A percentile compares a stretch with the other conserved stretches of the same genome.
Conservation (phyloP, 73 alveolate genomes). For the Uronychia binucleata region DNA sequence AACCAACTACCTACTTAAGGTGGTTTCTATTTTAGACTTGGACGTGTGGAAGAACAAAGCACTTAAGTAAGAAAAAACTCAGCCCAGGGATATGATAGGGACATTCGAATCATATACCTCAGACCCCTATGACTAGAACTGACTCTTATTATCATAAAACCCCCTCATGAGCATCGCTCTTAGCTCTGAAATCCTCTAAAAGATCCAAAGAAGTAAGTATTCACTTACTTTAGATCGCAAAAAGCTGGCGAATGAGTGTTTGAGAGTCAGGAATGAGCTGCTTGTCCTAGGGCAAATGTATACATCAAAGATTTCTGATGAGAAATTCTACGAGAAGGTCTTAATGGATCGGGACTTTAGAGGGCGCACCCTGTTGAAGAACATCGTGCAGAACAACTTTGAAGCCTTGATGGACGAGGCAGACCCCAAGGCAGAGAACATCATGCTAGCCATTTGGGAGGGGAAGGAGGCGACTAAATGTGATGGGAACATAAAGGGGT, state of each 20-base stretch:
- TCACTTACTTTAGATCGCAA: background rate
- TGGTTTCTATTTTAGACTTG: constrained; percentile 39
- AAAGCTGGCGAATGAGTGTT: constrained; percentile 45
- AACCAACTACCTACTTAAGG: constrained; percentile 33
- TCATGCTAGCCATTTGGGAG: constrained; percentile 42
- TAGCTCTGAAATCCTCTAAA: constrained; percentile 32
- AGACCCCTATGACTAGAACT: constrained; percentile 35
- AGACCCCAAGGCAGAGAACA: constrained; percentile 69
- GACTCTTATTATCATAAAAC: constrained; percentile 22
- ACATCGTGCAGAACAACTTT: constrained; percentile 38
- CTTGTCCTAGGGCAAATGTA: constrained; percentile 55
- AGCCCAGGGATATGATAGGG: constrained; percentile 16
- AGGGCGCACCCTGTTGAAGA: constrained; percentile 39
- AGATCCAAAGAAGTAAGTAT: background rate
- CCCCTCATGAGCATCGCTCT: constrained; percentile 50
- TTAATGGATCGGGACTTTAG: constrained; percentile 29
- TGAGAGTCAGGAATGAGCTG: constrained; percentile 8
- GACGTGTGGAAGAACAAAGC: constrained; percentile 46
- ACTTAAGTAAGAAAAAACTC: constrained; percentile 9
- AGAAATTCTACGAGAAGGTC: constrained; percentile 50
- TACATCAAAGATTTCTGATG: constrained; percentile 45
- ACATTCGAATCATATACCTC: constrained; percentile 2
- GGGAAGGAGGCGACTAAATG: constrained; percentile 56
- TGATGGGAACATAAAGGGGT: constrained; percentile 61
- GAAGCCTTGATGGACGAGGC: constrained; percentile 62